A percentile compares a stretch with the other conserved stretches of the same genome.
Evolutionary conservation across 257 asterid genomes (phyloP).

Genomic region (Fraxinus pennsylvanica): DNA sequence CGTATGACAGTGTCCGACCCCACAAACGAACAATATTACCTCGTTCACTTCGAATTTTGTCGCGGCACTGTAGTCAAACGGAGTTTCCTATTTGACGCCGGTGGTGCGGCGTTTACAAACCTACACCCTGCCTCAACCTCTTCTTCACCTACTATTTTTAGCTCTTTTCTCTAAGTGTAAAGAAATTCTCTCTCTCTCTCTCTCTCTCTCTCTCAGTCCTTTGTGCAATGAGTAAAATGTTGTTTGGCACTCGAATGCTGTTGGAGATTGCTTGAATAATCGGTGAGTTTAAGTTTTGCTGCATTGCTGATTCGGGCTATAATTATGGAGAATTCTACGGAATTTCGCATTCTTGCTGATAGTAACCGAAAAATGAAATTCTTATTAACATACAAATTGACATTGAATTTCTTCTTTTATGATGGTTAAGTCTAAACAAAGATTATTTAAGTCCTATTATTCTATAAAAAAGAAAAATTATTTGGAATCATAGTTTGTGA

Average conservation of each 20-base stretch:
- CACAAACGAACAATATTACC: conserved; percentile 22
- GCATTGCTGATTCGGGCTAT: too few species aligned
- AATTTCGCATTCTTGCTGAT: too few species aligned
- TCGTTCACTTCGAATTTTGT: conserved; percentile 35
- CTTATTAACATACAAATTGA: not conserved
- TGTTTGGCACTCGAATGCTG: conserved; percentile 14
- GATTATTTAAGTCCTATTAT: too few species aligned
- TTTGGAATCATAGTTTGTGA: too few species aligned
- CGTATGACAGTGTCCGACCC: conserved; percentile 23
- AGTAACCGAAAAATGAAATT: too few species aligned
- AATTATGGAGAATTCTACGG: too few species aligned
- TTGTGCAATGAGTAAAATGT: not conserved
- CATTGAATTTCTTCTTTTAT: not conserved
- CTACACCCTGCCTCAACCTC: conserved; percentile 30
- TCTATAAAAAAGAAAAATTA: too few species aligned
- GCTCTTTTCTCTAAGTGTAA: not conserved
- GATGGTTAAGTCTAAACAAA: not conserved
- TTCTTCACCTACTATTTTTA: conserved; percentile 8
- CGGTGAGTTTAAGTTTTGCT: conserved; percentile 18
- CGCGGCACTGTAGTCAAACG: conserved; percentile 22
- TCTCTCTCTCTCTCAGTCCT: too few species aligned
- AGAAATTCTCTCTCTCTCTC: not conserved
- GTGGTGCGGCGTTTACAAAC: conserved; percentile 36
- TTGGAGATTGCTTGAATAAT: conserved; percentile 8
- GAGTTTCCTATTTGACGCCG: conserved; percentile 32